Evolutionary conservation across 2,329 filamentous ascomycete species (phyloP).

Genomic region (Fusarium miscanthi): DNA sequence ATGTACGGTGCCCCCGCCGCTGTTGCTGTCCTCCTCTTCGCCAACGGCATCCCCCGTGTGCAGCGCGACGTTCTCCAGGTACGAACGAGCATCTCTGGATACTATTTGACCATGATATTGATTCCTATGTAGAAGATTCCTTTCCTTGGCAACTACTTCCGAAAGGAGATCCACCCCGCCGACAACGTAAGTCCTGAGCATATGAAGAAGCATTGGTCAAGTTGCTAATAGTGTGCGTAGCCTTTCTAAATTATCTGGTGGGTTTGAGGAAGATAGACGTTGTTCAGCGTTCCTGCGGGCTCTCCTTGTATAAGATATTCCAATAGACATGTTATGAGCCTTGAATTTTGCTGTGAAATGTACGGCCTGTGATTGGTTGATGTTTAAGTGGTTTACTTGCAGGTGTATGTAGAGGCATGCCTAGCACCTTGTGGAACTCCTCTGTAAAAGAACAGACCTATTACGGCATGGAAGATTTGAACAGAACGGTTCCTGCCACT

Average conservation of each 20-base stretch:
- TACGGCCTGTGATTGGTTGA: constrained; percentile 40
- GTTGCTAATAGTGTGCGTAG: constrained; percentile 45
- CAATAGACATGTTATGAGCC: constrained; percentile 49
- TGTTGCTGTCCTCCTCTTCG: constrained; percentile 68
- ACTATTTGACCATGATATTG: constrained; percentile 21
- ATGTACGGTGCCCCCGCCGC: constrained; percentile 68
- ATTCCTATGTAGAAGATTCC: constrained; percentile 63
- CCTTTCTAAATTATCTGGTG: constrained; percentile 54
- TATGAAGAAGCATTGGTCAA: no score
- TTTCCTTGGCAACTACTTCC: constrained; percentile 61
- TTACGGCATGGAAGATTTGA: background rate
- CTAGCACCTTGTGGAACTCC: background rate
- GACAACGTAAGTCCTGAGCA: constrained; percentile 67
- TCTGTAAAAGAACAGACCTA: background rate
- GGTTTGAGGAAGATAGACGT: constrained; percentile 44
- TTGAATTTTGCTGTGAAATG: constrained; percentile 44
- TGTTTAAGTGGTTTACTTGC: background rate
- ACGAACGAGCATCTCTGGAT: constrained; percentile 29
- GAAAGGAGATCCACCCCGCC: constrained; percentile 66
- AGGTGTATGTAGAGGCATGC: background rate
- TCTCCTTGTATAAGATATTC: constrained; percentile 54
- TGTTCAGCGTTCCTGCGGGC: constrained; percentile 44
- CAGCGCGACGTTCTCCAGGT: constrained; percentile 69
- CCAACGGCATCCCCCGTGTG: constrained; percentile 71
- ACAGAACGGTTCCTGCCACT: background rate